These are phyloP conservation scores for Hymenoscyphus albidus DNA, from an alignment of 2,329 filamentous ascomycete genomes.

Conservation along the genomic window DNA sequence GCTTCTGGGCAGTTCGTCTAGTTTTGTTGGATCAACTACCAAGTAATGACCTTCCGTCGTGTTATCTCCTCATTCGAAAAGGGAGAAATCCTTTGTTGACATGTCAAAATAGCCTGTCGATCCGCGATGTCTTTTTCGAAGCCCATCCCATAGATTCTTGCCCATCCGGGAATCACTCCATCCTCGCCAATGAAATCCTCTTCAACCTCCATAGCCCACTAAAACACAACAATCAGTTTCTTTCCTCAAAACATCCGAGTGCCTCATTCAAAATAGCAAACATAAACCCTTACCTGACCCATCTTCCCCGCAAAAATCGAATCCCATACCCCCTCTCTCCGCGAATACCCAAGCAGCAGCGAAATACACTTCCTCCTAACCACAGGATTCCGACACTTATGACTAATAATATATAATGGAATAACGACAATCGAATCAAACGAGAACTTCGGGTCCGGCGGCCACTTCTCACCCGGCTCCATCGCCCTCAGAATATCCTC, in stretches of 20 bases:
- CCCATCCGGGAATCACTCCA: conserved; percentile 20
- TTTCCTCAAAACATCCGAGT: neutral
- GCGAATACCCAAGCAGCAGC: conserved; percentile 53
- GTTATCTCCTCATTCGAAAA: neutral
- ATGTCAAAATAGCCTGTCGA: conserved; percentile 5
- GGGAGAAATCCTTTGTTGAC: conserved; percentile 1
- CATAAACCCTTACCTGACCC: conserved; percentile 15
- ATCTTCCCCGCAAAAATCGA: conserved; percentile 22
- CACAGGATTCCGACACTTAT: conserved; percentile 55
- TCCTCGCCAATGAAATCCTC: conserved; percentile 17
- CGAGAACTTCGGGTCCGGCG: conserved; percentile 42
- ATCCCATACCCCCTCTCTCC: conserved; percentile 58
- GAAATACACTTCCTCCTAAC: conserved; percentile 58
- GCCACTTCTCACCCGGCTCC: conserved; percentile 9
- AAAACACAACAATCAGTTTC: neutral
- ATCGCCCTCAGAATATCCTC: conserved; percentile 17
- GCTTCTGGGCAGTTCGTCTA: neutral
- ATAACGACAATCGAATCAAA: conserved; percentile 60
- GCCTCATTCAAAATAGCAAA: neutral
- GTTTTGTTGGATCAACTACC: neutral
- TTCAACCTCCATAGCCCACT: conserved; percentile 14
- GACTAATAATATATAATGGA: conserved; percentile 59
- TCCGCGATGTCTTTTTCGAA: conserved; percentile 3
- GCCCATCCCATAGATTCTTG: conserved; percentile 14
- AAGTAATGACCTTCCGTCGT: conserved; percentile 1